Evolutionary conservation across 78 protist genomes (phyloP).

Genomic region (Guillardia theta): DNA sequence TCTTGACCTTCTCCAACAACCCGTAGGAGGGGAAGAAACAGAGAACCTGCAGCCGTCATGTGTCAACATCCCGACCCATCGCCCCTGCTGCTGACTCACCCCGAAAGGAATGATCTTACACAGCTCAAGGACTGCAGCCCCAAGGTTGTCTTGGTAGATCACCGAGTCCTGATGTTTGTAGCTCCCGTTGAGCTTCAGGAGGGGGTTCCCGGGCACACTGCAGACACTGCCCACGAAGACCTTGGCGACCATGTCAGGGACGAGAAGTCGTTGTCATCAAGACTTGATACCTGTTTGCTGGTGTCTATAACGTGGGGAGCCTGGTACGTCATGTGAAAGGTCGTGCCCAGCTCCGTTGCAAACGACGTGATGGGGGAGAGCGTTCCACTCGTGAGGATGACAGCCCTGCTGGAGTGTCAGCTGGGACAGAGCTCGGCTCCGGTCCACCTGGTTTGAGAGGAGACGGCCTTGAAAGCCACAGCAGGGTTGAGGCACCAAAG

Average conservation of each 20-base stretch:
- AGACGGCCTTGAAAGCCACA: conserved; percentile 37
- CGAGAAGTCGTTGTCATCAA: no score
- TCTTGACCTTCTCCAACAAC: not conserved
- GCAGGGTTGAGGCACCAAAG: conserved; percentile 63
- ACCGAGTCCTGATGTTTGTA: not conserved
- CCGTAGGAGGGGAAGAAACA: conserved; percentile 58
- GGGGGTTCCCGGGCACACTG: not conserved
- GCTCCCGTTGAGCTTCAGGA: not conserved
- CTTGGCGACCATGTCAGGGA: no score
- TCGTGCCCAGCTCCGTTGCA: conserved; percentile 47
- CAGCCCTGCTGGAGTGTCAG: not conserved
- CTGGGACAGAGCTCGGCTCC: no score
- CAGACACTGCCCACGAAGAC: not conserved
- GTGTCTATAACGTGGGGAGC: conserved; percentile 44
- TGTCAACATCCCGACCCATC: no score
- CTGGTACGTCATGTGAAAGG: conserved; percentile 38
- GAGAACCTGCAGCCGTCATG: no score
- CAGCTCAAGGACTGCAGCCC: not conserved
- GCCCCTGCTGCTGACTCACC: no score
- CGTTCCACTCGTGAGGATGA: conserved; percentile 39
- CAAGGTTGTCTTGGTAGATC: conserved; percentile 48
- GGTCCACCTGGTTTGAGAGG: no score
- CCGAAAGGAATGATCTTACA: conserved; percentile 35
- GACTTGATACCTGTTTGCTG: not conserved
- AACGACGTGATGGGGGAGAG: conserved; percentile 51